These are phyloP conservation scores for Mycogone perniciosa DNA, from an alignment of 2,329 filamentous ascomycete species.

Conservation along the genomic window DNA sequence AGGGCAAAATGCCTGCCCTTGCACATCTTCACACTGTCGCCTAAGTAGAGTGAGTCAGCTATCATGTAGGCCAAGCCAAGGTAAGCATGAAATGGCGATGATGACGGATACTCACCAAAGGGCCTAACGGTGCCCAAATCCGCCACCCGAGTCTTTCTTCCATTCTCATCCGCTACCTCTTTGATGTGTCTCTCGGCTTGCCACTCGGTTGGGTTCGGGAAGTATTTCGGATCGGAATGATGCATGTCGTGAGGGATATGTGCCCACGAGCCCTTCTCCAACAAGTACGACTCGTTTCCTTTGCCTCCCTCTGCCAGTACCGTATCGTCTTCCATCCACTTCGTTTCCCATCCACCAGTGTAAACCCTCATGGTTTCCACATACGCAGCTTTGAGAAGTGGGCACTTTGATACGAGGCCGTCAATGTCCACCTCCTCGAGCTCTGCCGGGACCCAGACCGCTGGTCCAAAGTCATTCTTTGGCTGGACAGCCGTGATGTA, in stretches of 20 bases:
- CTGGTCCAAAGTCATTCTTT: slow-evolving; percentile 29
- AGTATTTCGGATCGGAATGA: slow-evolving; percentile 28
- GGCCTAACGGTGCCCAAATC: slow-evolving; percentile 25
- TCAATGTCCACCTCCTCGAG: slow-evolving; percentile 32
- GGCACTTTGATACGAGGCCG: slow-evolving; percentile 29
- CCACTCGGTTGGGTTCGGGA: slow-evolving; percentile 31
- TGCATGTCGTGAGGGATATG: slow-evolving; percentile 30
- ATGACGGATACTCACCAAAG: slow-evolving; percentile 24
- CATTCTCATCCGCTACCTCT: slow-evolving; percentile 20
- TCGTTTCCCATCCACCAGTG: slow-evolving; percentile 27
- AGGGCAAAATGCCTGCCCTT: slow-evolving; percentile 27
- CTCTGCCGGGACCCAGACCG: slow-evolving; percentile 29
- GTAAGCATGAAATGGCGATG: neutral
- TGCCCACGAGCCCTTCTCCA: slow-evolving; percentile 30
- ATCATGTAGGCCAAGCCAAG: neutral
- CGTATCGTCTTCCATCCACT: slow-evolving; percentile 27
- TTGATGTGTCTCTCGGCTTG: slow-evolving; percentile 28
- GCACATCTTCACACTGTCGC: slow-evolving; percentile 26
- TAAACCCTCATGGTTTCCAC: slow-evolving; percentile 36
- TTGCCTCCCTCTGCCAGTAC: slow-evolving; percentile 22
- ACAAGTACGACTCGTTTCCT: slow-evolving; percentile 19
- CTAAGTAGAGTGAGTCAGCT: slow-evolving; percentile 16
- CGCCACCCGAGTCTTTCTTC: slow-evolving; percentile 15
- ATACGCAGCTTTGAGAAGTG: slow-evolving; percentile 33
- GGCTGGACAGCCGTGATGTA: slow-evolving; percentile 27